Evolutionary conservation across 257 asterid species (phyloP), one percentile per base, ranked within the genome.

Genomic region (Dorcoceras hygrometricum): DNA sequence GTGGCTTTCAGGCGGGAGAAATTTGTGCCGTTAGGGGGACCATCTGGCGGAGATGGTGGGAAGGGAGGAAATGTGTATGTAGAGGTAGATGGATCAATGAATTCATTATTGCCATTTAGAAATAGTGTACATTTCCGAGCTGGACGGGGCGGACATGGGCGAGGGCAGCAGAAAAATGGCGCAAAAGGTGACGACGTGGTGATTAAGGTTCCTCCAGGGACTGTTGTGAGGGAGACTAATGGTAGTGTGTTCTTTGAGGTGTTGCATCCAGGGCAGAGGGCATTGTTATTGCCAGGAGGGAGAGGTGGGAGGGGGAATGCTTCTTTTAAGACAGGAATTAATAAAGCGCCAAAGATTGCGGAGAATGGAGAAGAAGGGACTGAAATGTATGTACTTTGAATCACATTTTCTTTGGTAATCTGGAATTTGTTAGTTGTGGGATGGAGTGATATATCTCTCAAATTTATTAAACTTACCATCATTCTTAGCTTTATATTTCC

Each of bases 41-140:
- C 97, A 3, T 86, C 97, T 3, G 97, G 99, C 2, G 99, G 97
- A 48, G 96, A 90, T 79, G 99, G 99, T 43, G 97, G 97, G 61
- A 86, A 92, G 77, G 99, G 99, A 59, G 96, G 99, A n/a, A 80
- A 85, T 75, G 89, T 90, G 77, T 88, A 86, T 34, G 71, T 90
- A 70, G 87, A 82, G 78, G 97, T 88, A 20, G 97, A 90, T 58
- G 77, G 78, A 32, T 75, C 97, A 3, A 81, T 90, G 97, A 94
- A 94, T 67, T 90, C 99, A 1, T 64, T 94, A 72, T 69, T 94
- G 76, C 87, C 99, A 1, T 94, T 94, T 71, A 81, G 99, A 76
- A 84, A 88, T 70, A 78, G 90, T 66, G 63, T 88, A 9, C 97
- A 94, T 86, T 86, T 75, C 69, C 80, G 94, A 72, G 99, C 85